Conservation (phyloP, 768 basidiomycete genomes). For the Russula lepida region DNA sequence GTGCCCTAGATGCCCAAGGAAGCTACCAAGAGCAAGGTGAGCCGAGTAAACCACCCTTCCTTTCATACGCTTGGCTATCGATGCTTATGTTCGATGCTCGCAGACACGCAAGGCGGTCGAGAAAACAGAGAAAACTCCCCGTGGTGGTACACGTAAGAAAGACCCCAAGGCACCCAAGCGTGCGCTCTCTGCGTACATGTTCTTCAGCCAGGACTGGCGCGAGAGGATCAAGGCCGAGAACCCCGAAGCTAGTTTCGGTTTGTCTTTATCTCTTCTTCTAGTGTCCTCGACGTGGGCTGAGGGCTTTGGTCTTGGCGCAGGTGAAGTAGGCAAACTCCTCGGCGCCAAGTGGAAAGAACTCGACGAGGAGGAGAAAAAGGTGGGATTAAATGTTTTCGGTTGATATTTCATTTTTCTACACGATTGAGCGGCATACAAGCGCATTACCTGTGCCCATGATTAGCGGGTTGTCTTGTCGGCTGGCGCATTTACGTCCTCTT, state of each 20-base stretch:
- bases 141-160: conserved; percentile 53
- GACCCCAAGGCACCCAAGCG: conserved; percentile 85
- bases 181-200: conserved; percentile 95
- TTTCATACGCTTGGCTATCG: conserved; percentile 1
- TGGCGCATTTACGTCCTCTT: neutral
- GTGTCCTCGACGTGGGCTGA: conserved; percentile 6
- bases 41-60: conserved; percentile 26
- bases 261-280: conserved; percentile 21
- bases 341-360: conserved; percentile 98
- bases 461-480: neutral
- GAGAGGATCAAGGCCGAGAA: conserved; percentile 94
- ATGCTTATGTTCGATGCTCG: conserved; percentile 15
- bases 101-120: conserved; percentile 66
- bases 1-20: conserved; percentile 69
- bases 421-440: conserved; percentile 1
- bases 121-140: conserved; percentile 52
- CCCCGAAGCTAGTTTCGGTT: conserved; percentile 89
- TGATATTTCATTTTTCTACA: neutral
- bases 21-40: conserved; percentile 58
- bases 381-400: conserved; percentile 25
- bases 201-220: conserved; percentile 95
- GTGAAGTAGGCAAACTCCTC: conserved; percentile 89
- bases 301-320: conserved; percentile 31
- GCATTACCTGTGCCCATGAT: neutral
- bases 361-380: conserved; percentile 86